phyloP scores from a whole-genome alignment of 306 rosid genomes.

The Corylus heterophylla region DNA sequence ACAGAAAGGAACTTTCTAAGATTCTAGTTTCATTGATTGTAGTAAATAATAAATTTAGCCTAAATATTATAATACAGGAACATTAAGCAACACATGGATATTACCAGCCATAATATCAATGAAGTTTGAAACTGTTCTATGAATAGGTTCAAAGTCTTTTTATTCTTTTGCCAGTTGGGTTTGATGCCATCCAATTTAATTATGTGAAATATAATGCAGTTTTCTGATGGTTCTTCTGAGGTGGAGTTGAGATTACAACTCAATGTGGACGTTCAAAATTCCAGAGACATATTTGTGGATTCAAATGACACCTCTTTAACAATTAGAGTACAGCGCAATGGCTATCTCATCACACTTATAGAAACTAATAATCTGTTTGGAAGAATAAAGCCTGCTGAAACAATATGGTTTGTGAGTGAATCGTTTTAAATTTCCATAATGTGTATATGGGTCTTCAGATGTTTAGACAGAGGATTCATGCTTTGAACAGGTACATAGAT shows the following conservation, averaged over 20 bases:
- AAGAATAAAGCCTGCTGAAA: conserved; percentile 80
- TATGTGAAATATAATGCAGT: conserved; percentile 55
- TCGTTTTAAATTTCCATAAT: not conserved
- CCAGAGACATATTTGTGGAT: conserved; percentile 65
- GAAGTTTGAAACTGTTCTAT: not conserved
- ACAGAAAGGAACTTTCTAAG: not conserved
- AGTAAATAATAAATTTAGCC: not conserved
- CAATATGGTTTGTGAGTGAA: conserved; percentile 72
- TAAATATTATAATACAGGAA: not conserved
- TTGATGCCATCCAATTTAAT: conserved; percentile 16
- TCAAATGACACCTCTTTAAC: conserved; percentile 57
- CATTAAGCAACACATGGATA: not conserved
- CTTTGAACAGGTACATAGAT: conserved; percentile 73
- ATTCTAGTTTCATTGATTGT: not conserved
- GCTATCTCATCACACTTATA: conserved; percentile 62
- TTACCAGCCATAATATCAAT: not conserved
- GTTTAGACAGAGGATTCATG: conserved; percentile 21
- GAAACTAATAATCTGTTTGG: conserved; percentile 73
- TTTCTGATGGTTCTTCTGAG: conserved; percentile 75
- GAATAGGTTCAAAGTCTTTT: not conserved
- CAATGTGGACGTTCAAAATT: conserved; percentile 43
- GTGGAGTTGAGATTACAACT: conserved; percentile 73
- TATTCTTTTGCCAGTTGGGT: conserved; percentile 3
- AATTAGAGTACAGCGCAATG: conserved; percentile 54
- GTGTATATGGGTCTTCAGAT: conserved; percentile 13